Evolutionary conservation across 2,329 filamentous ascomycete species (phyloP).

Genomic region (Cercospora sp.): DNA sequence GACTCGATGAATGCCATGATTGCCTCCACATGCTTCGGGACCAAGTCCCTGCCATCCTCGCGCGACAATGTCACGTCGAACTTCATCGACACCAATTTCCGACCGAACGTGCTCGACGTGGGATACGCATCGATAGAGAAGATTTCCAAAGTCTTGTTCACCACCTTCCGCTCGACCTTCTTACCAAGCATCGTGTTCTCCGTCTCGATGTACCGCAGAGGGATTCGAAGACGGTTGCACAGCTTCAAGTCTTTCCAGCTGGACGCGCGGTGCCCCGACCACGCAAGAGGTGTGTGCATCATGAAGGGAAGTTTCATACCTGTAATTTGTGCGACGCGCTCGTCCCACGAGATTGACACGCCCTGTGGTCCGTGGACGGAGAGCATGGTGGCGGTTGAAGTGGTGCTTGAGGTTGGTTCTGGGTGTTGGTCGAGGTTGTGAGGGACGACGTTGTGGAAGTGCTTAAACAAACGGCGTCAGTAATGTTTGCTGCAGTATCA

Average conservation of each 20-base stretch:
- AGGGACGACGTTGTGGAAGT: not conserved
- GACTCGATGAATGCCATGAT: not conserved
- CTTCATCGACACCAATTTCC: not conserved
- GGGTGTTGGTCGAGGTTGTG: not conserved
- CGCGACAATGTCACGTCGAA: not conserved
- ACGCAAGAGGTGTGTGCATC: not conserved
- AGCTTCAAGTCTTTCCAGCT: not conserved
- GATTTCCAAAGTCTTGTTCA: not conserved
- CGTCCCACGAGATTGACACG: conserved; percentile 1
- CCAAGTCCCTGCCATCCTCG: not conserved
- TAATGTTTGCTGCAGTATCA: not conserved
- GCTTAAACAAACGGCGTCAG: not conserved
- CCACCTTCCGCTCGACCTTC: not conserved
- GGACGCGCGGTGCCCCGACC: not conserved
- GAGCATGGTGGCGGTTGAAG: not conserved
- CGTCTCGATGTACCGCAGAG: not conserved
- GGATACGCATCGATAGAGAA: conserved; percentile 1
- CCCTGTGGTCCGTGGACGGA: not conserved
- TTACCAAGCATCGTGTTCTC: not conserved
- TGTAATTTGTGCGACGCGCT: not conserved
- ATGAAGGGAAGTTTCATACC: not conserved
- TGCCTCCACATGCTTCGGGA: not conserved
- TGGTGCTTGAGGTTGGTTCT: not conserved
- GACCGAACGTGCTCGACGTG: not conserved
- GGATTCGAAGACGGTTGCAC: not conserved